These are phyloP conservation scores for Aspergillus sergii DNA, from an alignment of 2,329 filamentous ascomycete species.

Conservation along the genomic window DNA sequence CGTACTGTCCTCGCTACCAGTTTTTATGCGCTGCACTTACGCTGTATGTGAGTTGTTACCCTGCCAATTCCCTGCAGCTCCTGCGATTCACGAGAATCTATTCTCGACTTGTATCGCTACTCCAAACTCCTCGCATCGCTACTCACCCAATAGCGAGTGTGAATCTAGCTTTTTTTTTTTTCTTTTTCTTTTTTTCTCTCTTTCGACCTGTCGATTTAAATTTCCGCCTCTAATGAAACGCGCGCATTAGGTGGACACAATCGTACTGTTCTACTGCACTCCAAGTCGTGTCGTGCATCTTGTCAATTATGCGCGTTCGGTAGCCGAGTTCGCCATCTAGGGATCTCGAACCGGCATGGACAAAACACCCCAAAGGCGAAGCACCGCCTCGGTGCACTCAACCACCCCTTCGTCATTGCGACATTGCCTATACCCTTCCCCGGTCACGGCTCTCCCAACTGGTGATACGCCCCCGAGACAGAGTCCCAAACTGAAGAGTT, in stretches of 20 bases:
- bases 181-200: slow-evolving; percentile 15
- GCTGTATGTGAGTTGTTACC: neutral
- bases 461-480: slow-evolving; percentile 23
- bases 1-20: neutral
- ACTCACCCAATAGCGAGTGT: neutral
- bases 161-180: slow-evolving; percentile 18
- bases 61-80: neutral
- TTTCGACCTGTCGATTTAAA: slow-evolving; percentile 15
- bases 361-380: slow-evolving; percentile 27
- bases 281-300: slow-evolving; percentile 26
- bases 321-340: slow-evolving; percentile 17
- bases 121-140: slow-evolving; percentile 6
- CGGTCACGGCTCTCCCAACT: slow-evolving; percentile 18
- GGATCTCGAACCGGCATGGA: slow-evolving; percentile 28
- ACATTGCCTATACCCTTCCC: slow-evolving; percentile 27
- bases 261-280: slow-evolving; percentile 20
- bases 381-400: slow-evolving; percentile 26
- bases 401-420: slow-evolving; percentile 27
- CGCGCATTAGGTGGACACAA: slow-evolving; percentile 18
- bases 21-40: neutral
- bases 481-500: slow-evolving; percentile 26
- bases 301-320: slow-evolving; percentile 29
- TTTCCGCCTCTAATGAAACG: slow-evolving; percentile 10
- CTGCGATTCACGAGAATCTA: neutral
- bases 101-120: neutral